Evolutionary conservation across 2,329 filamentous ascomycete genomes (phyloP).

Genomic region (Fusarium papillatum): DNA sequence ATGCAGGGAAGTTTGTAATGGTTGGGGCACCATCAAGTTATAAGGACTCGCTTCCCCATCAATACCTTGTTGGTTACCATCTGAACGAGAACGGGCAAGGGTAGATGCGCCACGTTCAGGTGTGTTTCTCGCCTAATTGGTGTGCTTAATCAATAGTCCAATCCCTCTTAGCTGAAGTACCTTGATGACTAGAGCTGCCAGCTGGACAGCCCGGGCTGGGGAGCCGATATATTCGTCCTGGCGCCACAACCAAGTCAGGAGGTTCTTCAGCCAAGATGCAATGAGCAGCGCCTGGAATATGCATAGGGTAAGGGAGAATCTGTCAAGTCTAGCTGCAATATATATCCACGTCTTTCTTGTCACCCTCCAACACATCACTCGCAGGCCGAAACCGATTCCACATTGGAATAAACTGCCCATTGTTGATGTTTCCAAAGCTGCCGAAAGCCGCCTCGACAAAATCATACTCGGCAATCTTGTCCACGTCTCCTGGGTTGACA

Average conservation of each 20-base stretch:
- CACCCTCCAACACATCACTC: neutral
- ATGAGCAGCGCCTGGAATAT: neutral
- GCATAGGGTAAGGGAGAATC: fast-evolving
- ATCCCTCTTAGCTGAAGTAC: neutral
- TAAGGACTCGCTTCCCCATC: neutral
- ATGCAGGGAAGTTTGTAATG: neutral
- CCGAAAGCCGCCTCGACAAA: neutral
- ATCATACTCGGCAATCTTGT: neutral
- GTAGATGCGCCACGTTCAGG: neutral
- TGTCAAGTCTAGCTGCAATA: neutral
- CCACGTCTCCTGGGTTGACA: neutral
- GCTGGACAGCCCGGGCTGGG: neutral
- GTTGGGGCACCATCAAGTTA: neutral
- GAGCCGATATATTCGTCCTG: neutral
- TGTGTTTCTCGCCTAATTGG: neutral
- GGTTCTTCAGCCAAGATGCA: neutral
- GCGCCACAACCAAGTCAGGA: neutral
- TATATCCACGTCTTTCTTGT: neutral
- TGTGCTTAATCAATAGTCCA: neutral
- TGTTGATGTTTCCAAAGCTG: neutral
- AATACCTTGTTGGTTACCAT: neutral
- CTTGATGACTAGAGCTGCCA: neutral
- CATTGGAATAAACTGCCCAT: neutral
- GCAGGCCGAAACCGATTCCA: neutral
- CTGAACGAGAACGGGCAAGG: neutral